These are phyloP conservation scores for Coffea canephora DNA, from an alignment of 257 asterid genomes.

Conservation along the genomic window DNA sequence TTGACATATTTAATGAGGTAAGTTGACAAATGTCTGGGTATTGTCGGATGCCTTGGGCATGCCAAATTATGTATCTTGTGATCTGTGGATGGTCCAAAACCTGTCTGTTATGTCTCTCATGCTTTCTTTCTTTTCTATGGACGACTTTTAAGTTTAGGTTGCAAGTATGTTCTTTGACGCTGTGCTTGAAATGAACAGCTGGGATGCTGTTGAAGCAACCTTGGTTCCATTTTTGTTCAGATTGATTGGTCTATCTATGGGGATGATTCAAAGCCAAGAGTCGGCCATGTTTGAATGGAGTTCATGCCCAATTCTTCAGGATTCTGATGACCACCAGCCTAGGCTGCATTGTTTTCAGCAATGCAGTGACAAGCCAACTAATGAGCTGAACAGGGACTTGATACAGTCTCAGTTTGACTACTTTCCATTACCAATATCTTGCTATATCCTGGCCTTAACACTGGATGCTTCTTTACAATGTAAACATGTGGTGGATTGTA, in stretches of 20 bases:
- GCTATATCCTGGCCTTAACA: constrained; percentile 56
- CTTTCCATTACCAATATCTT: constrained; percentile 57
- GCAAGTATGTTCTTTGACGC: constrained; percentile 58
- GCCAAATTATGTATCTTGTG: constrained; percentile 3
- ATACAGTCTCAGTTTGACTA: constrained; percentile 33
- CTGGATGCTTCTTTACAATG: constrained; percentile 55
- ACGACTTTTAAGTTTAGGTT: constrained; percentile 45
- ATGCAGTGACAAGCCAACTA: constrained; percentile 29
- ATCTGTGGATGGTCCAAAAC: constrained; percentile 9
- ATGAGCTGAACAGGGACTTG: constrained; percentile 25
- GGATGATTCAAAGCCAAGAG: constrained; percentile 52
- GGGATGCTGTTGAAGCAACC: constrained; percentile 67
- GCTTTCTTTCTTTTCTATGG: constrained; percentile 3
- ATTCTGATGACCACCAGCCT: constrained; percentile 27
- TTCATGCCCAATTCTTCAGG: constrained; percentile 28
- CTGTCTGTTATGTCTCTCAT: constrained; percentile 9
- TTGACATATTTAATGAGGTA: constrained; percentile 70
- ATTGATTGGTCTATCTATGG: constrained; percentile 69
- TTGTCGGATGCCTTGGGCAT: not conserved
- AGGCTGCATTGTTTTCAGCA: constrained; percentile 26
- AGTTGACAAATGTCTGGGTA: constrained; percentile 12
- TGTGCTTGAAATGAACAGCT: constrained; percentile 59
- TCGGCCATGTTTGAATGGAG: constrained; percentile 53
- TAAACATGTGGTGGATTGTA: constrained; percentile 27
- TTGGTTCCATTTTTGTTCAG: constrained; percentile 71